A percentile compares a stretch with the other conserved stretches of the same genome.
Conservation (phyloP, 2,329 filamentous ascomycete species). For the Epichloe sp. region DNA sequence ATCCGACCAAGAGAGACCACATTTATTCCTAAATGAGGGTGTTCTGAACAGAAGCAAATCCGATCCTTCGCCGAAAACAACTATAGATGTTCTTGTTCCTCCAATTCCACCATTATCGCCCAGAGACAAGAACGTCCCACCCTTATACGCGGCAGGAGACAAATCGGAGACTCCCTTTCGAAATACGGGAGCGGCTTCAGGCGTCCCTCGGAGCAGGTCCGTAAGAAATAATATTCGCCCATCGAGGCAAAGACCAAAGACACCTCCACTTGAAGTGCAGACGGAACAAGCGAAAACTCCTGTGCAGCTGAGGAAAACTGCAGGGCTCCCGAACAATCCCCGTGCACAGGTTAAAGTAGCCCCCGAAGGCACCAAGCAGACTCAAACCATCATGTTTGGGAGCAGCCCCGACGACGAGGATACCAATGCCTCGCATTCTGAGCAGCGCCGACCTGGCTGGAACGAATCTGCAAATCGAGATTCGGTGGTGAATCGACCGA, state of each 20-base stretch:
- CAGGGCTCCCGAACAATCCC: constrained; percentile 36
- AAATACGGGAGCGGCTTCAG: constrained; percentile 6
- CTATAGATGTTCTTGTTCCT: constrained; percentile 6
- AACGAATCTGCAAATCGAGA: constrained; percentile 6
- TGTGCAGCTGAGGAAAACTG: constrained; percentile 30
- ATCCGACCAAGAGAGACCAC: background rate
- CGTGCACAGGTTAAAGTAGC: constrained; percentile 22
- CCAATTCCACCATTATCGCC: constrained; percentile 4
- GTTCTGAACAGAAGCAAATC: background rate
- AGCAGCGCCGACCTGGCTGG: constrained; percentile 5
- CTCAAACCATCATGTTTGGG: constrained; percentile 40
- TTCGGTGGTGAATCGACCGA: constrained; percentile 40
- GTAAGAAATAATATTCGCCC: constrained; percentile 19
- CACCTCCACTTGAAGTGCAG: constrained; percentile 9
- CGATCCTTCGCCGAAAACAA: background rate
- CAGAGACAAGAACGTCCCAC: background rate
- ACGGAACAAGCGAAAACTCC: constrained; percentile 19
- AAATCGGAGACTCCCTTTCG: background rate
- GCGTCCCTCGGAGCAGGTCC: constrained; percentile 19
- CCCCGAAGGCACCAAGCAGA: constrained; percentile 13
- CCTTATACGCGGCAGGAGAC: background rate
- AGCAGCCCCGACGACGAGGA: constrained; percentile 44
- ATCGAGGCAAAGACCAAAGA: constrained; percentile 15
- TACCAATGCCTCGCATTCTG: constrained; percentile 16
- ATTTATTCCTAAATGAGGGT: background rate